Base-by-base conservation (phyloP, 2,329 filamentous ascomycete genomes). In the Aureobasidium subglaciale region DNA sequence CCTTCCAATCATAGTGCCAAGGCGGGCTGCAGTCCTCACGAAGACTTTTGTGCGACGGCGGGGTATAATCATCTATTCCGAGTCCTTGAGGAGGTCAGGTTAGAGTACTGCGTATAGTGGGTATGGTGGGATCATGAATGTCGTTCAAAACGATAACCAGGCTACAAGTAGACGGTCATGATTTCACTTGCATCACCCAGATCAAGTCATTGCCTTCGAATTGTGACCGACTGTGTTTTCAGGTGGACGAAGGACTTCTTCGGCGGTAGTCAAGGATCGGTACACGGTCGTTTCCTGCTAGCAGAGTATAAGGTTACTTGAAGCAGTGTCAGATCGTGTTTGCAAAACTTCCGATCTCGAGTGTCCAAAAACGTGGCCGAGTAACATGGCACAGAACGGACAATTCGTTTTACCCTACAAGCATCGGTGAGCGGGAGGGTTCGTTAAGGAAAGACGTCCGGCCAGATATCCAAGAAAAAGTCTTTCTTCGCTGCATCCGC, bases 1-100 rank as follows among this genome's bases (percentile, higher is more conserved):
- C 20, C 43, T 49, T n/a, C 10, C 6, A 22, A 37, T 15, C 7
- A 25, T 20, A 24, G 38, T 49, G 46, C 46, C 34, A 49, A 49
- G 30, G n/a, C 2, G 5, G 18, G 13, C 46, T 38, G 46, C 46
- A 49, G 30, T 27, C 22, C 16, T 49, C 46, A 24, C 24, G 32
- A 16, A 20, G 24, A 20, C 15, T 4, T 37, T 27, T 38, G 46
- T 49, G 29, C 46, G 22, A 49, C 46, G 24, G 24, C 30, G 22
- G 29, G 13, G 46, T 13, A 32, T 49, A 49, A 49, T 32, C 46
- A 37, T 49, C 32, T 49, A 49, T 49, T 37, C 22, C 38, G 32
- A 49, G 32, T 49, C 25, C 16, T 38, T 15, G 3, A 24, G 46
- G 27, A 49, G 38, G 46, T 32, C 30, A 34, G n/a, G 5, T 11